These are phyloP conservation scores for Colletotrichum destructivum DNA, from an alignment of 2,329 filamentous ascomycete species.

Conservation along the genomic window DNA sequence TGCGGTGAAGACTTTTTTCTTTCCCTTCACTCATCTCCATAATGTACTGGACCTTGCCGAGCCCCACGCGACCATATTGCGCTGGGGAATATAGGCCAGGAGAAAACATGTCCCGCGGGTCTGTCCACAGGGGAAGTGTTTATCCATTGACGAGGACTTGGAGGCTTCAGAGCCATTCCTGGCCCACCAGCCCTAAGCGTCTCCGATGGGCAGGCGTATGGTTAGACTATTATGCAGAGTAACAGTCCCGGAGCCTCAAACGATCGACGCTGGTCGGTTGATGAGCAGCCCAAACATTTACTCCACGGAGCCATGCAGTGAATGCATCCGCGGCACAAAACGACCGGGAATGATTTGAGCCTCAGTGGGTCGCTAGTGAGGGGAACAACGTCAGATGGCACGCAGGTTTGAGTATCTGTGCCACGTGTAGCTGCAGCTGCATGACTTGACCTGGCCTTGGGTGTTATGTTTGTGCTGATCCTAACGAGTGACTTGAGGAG, in stretches of 20 bases:
- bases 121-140: not conserved
- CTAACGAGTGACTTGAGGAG: no score
- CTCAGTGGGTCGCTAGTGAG: not conserved
- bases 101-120: no score
- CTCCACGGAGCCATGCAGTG: no score
- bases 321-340: not conserved
- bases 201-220: not conserved
- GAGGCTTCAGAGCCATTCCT: no score
- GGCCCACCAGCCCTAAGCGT: not conserved
- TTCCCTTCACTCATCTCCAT: no score
- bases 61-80: no score
- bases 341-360: not conserved
- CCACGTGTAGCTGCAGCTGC: not conserved
- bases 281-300: not conserved
- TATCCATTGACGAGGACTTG: not conserved
- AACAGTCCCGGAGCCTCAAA: not conserved
- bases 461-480: no score
- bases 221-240: not conserved
- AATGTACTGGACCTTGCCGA: no score
- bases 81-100: no score
- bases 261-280: not conserved
- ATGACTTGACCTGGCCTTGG: not conserved
- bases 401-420: not conserved
- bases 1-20: no score
- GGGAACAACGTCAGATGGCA: no score